These are phyloP conservation scores for Gymnopilus dilepis DNA, from an alignment of 768 basidiomycete species.

Conservation along the genomic window DNA sequence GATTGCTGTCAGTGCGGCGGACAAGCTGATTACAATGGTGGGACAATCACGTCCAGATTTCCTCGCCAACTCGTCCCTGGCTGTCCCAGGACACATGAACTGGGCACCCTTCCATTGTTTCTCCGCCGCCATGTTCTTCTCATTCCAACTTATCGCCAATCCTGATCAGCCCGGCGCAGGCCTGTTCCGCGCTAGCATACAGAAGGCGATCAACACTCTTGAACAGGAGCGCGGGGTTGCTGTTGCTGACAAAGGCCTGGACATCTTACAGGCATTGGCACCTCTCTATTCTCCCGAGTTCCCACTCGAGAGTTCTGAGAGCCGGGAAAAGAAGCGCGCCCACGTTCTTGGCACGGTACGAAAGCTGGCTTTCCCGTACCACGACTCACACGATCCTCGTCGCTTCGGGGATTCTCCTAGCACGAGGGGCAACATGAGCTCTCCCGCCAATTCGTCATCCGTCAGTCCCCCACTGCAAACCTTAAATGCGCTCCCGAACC, in stretches of 20 bases:
- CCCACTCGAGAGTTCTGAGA: conserved; percentile 50
- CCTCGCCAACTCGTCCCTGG: conserved; percentile 66
- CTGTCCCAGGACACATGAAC: conserved; percentile 83
- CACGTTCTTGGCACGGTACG: conserved; percentile 70
- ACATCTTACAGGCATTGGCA: conserved; percentile 71
- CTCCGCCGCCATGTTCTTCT: conserved; percentile 89
- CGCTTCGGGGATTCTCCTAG: conserved; percentile 55
- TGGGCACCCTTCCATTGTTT: conserved; percentile 88
- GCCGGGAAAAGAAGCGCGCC: conserved; percentile 63
- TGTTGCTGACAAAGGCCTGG: conserved; percentile 76
- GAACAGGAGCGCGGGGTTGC: conserved; percentile 67
- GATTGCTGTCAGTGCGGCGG: conserved; percentile 76
- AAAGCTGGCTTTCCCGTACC: conserved; percentile 83
- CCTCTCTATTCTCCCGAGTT: conserved; percentile 77
- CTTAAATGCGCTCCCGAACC: conserved; percentile 39
- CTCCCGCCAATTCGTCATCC: conserved; percentile 63
- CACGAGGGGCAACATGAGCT: conserved; percentile 50
- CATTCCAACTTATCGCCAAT: conserved; percentile 84
- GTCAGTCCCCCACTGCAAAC: conserved; percentile 58
- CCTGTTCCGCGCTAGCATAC: conserved; percentile 77
- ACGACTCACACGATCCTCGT: conserved; percentile 64
- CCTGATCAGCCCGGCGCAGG: conserved; percentile 81
- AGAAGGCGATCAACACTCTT: conserved; percentile 67
- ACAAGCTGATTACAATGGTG: conserved; percentile 79
- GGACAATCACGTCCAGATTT: conserved; percentile 80